Evolutionary conservation across 2,329 filamentous ascomycete species (phyloP).

Genomic region (Cryphonectria radicalis): DNA sequence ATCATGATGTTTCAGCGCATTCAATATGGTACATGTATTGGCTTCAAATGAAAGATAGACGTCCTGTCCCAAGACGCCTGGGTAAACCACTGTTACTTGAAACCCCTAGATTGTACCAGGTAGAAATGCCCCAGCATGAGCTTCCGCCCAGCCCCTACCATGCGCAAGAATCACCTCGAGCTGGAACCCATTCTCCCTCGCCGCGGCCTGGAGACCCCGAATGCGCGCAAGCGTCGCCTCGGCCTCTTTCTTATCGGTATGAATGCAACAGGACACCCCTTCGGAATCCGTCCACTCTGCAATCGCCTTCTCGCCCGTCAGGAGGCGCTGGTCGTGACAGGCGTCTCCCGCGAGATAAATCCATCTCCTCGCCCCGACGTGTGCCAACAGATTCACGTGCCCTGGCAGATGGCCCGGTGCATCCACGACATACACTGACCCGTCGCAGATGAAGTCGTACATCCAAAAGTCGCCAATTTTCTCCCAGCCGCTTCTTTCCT

Average conservation of each 20-base stretch:
- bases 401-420: slow-evolving; percentile 56
- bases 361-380: slow-evolving; percentile 45
- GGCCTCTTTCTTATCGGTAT: slow-evolving; percentile 52
- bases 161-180: slow-evolving; percentile 57
- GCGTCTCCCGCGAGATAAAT: slow-evolving; percentile 57
- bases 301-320: slow-evolving; percentile 56
- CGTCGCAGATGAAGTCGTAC: slow-evolving; percentile 53
- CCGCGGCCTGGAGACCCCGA: slow-evolving; percentile 40
- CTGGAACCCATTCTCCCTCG: slow-evolving; percentile 34
- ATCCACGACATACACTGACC: slow-evolving; percentile 51
- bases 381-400: slow-evolving; percentile 54
- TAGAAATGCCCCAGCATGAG: slow-evolving; percentile 17
- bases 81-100: too few relatives aligned
- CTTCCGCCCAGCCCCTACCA: slow-evolving; percentile 51
- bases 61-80: background rate
- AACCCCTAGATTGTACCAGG: slow-evolving; percentile 12
- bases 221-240: slow-evolving; percentile 47
- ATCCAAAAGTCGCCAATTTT: slow-evolving; percentile 48
- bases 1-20: too few relatives aligned
- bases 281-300: slow-evolving; percentile 52
- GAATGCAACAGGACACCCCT: slow-evolving; percentile 52
- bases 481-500: slow-evolving; percentile 37
- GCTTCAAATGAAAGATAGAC: too few relatives aligned
- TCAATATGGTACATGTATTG: too few relatives aligned
- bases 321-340: slow-evolving; percentile 55